phyloP scores from a whole-genome alignment of 148 eudicot species.

The Rhododendron williamsianum region DNA sequence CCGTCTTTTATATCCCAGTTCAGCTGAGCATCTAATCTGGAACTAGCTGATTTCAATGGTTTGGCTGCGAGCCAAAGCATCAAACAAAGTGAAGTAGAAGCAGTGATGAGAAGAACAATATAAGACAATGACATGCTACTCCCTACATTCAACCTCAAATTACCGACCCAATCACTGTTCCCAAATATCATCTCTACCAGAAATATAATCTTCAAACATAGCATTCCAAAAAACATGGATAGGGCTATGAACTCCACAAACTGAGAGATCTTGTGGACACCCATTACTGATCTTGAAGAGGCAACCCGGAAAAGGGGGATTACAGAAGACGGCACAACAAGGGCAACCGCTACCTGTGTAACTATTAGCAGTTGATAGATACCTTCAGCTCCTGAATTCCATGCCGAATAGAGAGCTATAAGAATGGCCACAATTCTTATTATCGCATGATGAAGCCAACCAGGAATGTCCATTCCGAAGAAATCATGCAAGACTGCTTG shows the following conservation, averaged over 20 bases:
- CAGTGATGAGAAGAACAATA: constrained; percentile 49
- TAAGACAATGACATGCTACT: constrained; percentile 46
- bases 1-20: constrained; percentile 40
- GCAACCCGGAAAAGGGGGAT: constrained; percentile 87
- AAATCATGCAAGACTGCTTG: constrained; percentile 60
- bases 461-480: constrained; percentile 67
- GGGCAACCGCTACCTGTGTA: constrained; percentile 79
- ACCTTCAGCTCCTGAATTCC: constrained; percentile 89
- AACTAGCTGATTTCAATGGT: constrained; percentile 68
- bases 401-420: constrained; percentile 62
- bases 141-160: constrained; percentile 67
- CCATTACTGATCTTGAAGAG: constrained; percentile 76
- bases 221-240: constrained; percentile 57
- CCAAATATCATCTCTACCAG: constrained; percentile 84
- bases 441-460: constrained; percentile 86
- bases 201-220: constrained; percentile 68
- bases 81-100: constrained; percentile 44
- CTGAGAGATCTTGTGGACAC: constrained; percentile 61
- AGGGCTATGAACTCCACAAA: constrained; percentile 63
- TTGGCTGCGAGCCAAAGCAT: constrained; percentile 73
- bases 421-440: constrained; percentile 68
- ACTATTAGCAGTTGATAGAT: constrained; percentile 68
- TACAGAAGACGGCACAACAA: constrained; percentile 78
- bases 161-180: constrained; percentile 70
- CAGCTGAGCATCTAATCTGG: constrained; percentile 42